Percentiles rank a stretch among this genome's conserved stretches.
Evolutionary conservation across 805 yeast species (phyloP).

Genomic region (Isabelozyma pseudorhagii): DNA sequence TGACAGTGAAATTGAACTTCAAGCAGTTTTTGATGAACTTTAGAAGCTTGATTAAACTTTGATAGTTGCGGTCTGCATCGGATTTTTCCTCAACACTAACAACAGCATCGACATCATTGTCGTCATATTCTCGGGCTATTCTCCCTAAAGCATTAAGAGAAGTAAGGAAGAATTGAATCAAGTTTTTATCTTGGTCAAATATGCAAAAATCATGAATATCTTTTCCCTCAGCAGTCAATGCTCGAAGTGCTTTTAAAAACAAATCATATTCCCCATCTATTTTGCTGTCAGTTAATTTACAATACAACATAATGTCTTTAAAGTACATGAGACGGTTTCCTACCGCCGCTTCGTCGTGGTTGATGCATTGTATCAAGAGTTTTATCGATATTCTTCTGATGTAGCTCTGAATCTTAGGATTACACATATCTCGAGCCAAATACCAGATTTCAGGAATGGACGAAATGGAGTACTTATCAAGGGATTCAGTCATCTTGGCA

Average conservation of each 20-base stretch:
- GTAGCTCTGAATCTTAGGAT: constrained; percentile 28
- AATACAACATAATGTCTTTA: constrained; percentile 49
- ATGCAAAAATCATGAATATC: constrained; percentile 51
- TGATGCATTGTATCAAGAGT: constrained; percentile 55
- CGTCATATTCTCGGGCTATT: constrained; percentile 5
- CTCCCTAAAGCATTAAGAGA: constrained; percentile 9
- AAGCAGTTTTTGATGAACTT: constrained; percentile 43
- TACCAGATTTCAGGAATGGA: constrained; percentile 78
- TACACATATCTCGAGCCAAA: constrained; percentile 53
- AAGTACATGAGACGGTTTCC: constrained; percentile 55
- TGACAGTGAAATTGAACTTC: constrained; percentile 43
- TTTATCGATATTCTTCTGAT: constrained; percentile 46
- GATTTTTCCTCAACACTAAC: background rate
- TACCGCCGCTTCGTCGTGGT: constrained; percentile 48
- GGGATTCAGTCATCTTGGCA: constrained; percentile 43
- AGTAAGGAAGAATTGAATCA: constrained; percentile 9
- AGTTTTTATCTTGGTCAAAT: constrained; percentile 30
- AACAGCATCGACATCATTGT: background rate
- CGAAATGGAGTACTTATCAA: constrained; percentile 51
- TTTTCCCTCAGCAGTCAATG: constrained; percentile 51
- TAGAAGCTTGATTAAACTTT: constrained; percentile 17
- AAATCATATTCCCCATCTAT: constrained; percentile 51
- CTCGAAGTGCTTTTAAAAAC: constrained; percentile 45
- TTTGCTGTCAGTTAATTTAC: constrained; percentile 27
- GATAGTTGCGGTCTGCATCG: constrained; percentile 1